phyloP scores from a whole-genome alignment of 768 basidiomycete species.

The Termitomyces sp. region DNA sequence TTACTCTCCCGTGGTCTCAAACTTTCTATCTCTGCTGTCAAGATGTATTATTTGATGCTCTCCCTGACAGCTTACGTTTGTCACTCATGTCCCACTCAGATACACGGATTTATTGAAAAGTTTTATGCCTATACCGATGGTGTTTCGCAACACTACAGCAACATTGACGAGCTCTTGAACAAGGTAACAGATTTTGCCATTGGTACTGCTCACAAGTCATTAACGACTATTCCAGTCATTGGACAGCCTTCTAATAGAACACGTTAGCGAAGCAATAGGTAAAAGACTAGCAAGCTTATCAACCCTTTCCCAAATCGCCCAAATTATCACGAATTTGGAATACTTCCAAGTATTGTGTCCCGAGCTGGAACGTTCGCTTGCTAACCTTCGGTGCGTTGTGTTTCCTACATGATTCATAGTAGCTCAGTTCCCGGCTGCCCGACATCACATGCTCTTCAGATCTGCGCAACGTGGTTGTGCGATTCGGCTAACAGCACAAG shows the following conservation, averaged over 20 bases:
- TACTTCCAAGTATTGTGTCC: slow-evolving; percentile 82
- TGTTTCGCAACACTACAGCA: slow-evolving; percentile 83
- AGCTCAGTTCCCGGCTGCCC: neutral
- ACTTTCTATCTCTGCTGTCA: slow-evolving; percentile 94
- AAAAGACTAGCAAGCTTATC: slow-evolving; percentile 69
- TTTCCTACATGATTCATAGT: neutral
- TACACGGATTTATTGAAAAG: slow-evolving; percentile 69
- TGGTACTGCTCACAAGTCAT: neutral
- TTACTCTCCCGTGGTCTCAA: slow-evolving; percentile 88
- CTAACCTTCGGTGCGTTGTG: slow-evolving; percentile 62
- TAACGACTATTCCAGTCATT: slow-evolving; percentile 53
- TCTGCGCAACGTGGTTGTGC: slow-evolving; percentile 80
- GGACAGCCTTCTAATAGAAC: slow-evolving; percentile 71
- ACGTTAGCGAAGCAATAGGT: slow-evolving; percentile 72
- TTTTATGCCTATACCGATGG: slow-evolving; percentile 98
- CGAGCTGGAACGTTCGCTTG: slow-evolving; percentile 81
- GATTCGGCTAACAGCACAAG: slow-evolving; percentile 58
- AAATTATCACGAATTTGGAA: slow-evolving; percentile 89
- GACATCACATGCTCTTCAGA: slow-evolving; percentile 28
- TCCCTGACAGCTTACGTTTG: neutral
- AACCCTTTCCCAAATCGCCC: slow-evolving; percentile 86
- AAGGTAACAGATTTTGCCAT: slow-evolving; percentile 44
- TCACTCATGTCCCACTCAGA: slow-evolving; percentile 6
- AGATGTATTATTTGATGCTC: slow-evolving; percentile 44
- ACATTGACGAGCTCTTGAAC: slow-evolving; percentile 87